Base-by-base conservation (phyloP, 768 basidiomycete genomes). In the Pulveroboletus ravenelii region DNA sequence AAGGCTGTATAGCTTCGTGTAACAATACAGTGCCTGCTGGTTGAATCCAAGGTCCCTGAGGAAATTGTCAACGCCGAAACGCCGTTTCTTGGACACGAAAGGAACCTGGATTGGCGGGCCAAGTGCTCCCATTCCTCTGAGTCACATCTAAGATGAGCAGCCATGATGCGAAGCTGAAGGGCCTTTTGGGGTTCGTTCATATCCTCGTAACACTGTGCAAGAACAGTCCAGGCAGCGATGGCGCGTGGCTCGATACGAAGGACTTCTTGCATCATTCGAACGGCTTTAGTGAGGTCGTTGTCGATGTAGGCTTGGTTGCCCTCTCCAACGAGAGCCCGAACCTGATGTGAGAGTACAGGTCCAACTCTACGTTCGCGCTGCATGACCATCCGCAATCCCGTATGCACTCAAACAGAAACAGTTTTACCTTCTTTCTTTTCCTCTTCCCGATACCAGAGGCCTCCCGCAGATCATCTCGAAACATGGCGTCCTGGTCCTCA, bases 171-270 rank as follows among this genome's bases (percentile, higher is more conserved):
- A 13, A 53, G 52, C 23, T 53, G 52, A 20, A 53, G 52, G 27
- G 50, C 51, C 31, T 53, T 53, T n/a, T 53, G 52, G 13, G 52
- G 52, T 23, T 53, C 52, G 23, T 43, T 18, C 27, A 27, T 29
- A n/a, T 53, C 52, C 39, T 53, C 50, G 31, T 53, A 52, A 32
- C 52, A 52, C 18, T 53, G 50, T 13, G 50, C 34, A 44, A 35
- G 14, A 25, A 93, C 89, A 13, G 83, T 81, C 94, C 94, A 98
- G 1, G 93, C 89, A 2, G 80, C 70, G 0, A 77, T 74, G 1
- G 91, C 87, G 14, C 88, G 80, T 2, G 93, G 92, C 64, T 97
- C 95, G 48, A 93, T 90, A 8, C 90, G 82, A 48, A 98, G 91
- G 56, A 96, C 89, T 62, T 97, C 92, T 62, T 86, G 84, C 80